phyloP scores from a whole-genome alignment of 1,284 basidiomycete genomes.

The Exobasidium rhododendri region DNA sequence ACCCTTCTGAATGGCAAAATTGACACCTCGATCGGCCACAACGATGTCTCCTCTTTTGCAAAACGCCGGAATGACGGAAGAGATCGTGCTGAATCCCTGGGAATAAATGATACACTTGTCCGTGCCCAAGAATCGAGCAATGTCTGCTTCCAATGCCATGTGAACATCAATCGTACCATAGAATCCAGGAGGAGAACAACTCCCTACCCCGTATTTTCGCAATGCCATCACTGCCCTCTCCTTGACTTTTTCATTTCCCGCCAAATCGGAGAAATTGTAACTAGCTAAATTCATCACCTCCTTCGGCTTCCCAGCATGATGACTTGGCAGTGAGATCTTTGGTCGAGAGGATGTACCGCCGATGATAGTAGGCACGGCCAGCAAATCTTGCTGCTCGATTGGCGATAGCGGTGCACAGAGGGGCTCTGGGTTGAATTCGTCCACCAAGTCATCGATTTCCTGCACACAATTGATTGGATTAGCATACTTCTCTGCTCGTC shows the following conservation, averaged over 20 bases:
- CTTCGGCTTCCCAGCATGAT: conserved; percentile 63
- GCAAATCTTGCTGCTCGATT: conserved; percentile 68
- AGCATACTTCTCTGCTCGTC: neutral
- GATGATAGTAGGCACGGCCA: conserved; percentile 71
- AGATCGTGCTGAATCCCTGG: conserved; percentile 86
- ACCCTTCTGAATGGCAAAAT: conserved; percentile 96
- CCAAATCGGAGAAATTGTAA: conserved; percentile 87
- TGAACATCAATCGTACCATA: conserved; percentile 96
- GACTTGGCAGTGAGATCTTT: conserved; percentile 71
- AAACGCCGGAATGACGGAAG: conserved; percentile 94
- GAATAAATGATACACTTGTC: conserved; percentile 89
- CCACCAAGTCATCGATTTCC: conserved; percentile 95
- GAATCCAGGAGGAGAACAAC: conserved; percentile 94
- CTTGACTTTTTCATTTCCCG: conserved; percentile 83
- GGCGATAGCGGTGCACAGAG: conserved; percentile 67
- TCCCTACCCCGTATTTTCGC: conserved; percentile 88
- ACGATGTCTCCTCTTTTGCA: conserved; percentile 97
- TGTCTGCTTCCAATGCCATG: conserved; percentile 78
- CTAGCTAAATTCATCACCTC: conserved; percentile 81
- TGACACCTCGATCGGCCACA: conserved; percentile 90
- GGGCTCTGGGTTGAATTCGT: conserved; percentile 89
- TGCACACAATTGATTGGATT: conserved; percentile 52
- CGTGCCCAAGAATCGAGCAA: conserved; percentile 84
- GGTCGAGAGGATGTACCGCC: conserved; percentile 70
- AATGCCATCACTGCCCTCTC: conserved; percentile 79